phyloP scores from a whole-genome alignment of 148 eudicot genomes.

The Amaranthus cruentus region DNA sequence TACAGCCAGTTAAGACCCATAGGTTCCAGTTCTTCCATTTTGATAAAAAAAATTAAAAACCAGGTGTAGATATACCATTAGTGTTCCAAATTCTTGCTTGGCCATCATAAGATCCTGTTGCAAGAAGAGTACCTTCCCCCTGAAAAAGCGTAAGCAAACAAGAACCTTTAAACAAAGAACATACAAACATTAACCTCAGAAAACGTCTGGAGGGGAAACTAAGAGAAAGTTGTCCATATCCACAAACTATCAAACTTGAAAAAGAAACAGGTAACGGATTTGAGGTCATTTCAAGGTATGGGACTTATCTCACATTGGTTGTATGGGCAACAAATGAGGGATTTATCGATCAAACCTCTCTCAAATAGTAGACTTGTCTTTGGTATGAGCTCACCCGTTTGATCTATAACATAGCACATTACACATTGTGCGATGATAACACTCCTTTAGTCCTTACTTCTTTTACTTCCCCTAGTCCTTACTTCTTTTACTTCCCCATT shows the following conservation, averaged over 20 bases:
- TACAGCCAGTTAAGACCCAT: conserved; percentile 3
- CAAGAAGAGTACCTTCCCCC: conserved; percentile 71
- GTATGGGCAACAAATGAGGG: too few relatives aligned
- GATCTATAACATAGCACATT: too few relatives aligned
- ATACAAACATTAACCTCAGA: not conserved
- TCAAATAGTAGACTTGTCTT: too few relatives aligned
- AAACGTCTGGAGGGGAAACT: not conserved
- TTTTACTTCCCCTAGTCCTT: not conserved
- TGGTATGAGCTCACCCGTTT: too few relatives aligned
- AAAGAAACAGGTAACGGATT: not conserved
- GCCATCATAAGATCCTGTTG: conserved; percentile 84
- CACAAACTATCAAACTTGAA: not conserved
- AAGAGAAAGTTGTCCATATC: not conserved
- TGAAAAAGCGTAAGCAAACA: conserved; percentile 24
- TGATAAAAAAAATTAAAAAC: not conserved
- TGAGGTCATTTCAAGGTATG: too few relatives aligned
- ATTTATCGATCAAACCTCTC: too few relatives aligned
- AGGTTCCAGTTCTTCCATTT: not conserved
- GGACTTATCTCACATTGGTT: too few relatives aligned
- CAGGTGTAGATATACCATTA: conserved; percentile 38
- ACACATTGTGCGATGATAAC: too few relatives aligned
- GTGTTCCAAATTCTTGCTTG: conserved; percentile 71
- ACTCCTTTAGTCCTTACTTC: too few relatives aligned
- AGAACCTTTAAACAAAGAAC: not conserved
- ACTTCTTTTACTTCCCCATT: not conserved